Percentiles rank a stretch among this genome's conserved stretches.
Evolutionary conservation across 441 rosid genomes (phyloP).

Genomic region (Biscutella laevigata): DNA sequence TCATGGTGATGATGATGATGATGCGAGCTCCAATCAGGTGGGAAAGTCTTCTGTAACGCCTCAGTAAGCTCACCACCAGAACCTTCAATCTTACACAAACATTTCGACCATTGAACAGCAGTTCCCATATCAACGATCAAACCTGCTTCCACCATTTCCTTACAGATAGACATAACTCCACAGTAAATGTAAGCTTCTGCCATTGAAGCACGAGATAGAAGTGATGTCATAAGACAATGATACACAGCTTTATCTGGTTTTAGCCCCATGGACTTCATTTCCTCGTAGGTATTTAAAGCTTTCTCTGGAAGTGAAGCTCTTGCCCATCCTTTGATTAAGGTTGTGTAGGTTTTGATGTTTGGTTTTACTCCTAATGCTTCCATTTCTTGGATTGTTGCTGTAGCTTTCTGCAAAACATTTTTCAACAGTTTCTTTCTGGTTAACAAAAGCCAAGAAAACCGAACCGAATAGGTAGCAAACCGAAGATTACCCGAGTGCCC

Average conservation of each 20-base stretch:
- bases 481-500: too few relatives aligned
- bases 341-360: conserved; percentile 83
- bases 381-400: conserved; percentile 63
- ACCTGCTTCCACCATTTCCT: conserved; percentile 70
- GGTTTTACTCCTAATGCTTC: conserved; percentile 54
- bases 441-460: background rate
- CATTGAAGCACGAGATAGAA: conserved; percentile 70
- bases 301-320: conserved; percentile 88
- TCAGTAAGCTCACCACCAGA: conserved; percentile 87
- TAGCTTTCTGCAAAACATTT: conserved; percentile 56
- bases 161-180: conserved; percentile 48
- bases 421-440: background rate
- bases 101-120: conserved; percentile 84
- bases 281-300: conserved; percentile 71
- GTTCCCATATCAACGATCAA: conserved; percentile 88
- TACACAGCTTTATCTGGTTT: conserved; percentile 84
- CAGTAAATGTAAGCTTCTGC: conserved; percentile 67
- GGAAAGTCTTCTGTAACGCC: conserved; percentile 85
- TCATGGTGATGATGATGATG: conserved; percentile 24
- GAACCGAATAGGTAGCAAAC: too few relatives aligned
- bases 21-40: conserved; percentile 78
- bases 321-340: conserved; percentile 90
- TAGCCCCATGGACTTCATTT: conserved; percentile 65
- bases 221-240: conserved; percentile 83
- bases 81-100: conserved; percentile 71